phyloP scores from a whole-genome alignment of 2,329 filamentous ascomycete species.

The Diaporthe sp. region DNA sequence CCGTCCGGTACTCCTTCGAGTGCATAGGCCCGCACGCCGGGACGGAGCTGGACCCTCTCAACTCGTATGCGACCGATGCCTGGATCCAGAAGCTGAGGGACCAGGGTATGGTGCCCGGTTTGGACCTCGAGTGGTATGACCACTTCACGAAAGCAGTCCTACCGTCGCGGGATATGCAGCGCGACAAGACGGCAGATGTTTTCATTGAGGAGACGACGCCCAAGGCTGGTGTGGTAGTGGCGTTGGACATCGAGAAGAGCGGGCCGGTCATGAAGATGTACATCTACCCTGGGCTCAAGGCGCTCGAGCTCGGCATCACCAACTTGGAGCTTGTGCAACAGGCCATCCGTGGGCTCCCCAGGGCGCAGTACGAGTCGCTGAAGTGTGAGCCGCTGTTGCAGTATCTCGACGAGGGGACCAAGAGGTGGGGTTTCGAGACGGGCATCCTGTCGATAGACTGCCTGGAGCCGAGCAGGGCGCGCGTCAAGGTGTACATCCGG shows the following conservation, averaged over 20 bases:
- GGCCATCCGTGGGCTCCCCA: conserved; percentile 41
- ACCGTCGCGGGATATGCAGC: conserved; percentile 31
- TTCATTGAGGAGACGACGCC: conserved; percentile 44
- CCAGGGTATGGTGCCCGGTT: conserved; percentile 42
- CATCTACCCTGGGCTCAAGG: conserved; percentile 43
- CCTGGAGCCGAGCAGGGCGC: conserved; percentile 40
- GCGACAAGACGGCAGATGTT: conserved; percentile 37
- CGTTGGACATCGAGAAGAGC: conserved; percentile 43
- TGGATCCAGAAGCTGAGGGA: conserved; percentile 41
- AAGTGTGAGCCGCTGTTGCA: conserved; percentile 42
- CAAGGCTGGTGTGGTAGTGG: conserved; percentile 43
- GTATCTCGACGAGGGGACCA: conserved; percentile 42
- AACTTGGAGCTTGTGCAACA: conserved; percentile 43
- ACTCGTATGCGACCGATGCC: conserved; percentile 39
- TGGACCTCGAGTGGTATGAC: conserved; percentile 43
- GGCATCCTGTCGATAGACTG: conserved; percentile 44
- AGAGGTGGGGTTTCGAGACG: conserved; percentile 42
- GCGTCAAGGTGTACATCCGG: conserved; percentile 45
- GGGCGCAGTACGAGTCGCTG: conserved; percentile 41
- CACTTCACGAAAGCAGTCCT: conserved; percentile 42
- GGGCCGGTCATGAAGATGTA: conserved; percentile 44
- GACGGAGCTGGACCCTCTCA: conserved; percentile 42
- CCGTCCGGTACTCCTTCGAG: conserved; percentile 44
- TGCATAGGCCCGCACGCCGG: conserved; percentile 43
- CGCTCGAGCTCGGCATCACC: conserved; percentile 42